Evolutionary conservation across 2,329 filamentous ascomycete genomes (phyloP).

Genomic region (Aspergillus latus): DNA sequence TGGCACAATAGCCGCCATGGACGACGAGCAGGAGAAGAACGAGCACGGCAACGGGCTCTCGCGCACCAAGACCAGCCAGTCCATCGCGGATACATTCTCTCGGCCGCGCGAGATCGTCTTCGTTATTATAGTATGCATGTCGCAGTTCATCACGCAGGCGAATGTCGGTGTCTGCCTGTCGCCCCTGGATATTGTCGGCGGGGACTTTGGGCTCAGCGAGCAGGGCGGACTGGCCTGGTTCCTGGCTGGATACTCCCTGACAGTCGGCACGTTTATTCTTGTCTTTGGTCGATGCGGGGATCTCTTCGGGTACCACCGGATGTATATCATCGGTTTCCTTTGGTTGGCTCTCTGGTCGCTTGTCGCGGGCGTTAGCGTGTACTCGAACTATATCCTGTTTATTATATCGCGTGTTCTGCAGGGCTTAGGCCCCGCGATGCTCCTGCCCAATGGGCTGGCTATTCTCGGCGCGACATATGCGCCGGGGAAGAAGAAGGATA

Average conservation of each 20-base stretch:
- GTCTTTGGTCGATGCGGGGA: slow-evolving; percentile 40
- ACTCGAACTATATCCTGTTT: slow-evolving; percentile 50
- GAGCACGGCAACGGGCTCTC: neutral
- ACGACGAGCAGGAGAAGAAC: neutral
- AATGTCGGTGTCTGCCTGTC: slow-evolving; percentile 52
- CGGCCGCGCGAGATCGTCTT: slow-evolving; percentile 33
- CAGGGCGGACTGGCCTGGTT: slow-evolving; percentile 56
- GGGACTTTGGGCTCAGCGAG: slow-evolving; percentile 47
- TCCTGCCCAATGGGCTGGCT: slow-evolving; percentile 44
- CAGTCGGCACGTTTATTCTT: slow-evolving; percentile 42
- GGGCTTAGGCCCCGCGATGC: slow-evolving; percentile 55
- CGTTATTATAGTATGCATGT: slow-evolving; percentile 36
- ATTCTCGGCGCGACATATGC: slow-evolving; percentile 60
- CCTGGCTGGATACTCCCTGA: slow-evolving; percentile 57
- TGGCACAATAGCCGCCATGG: neutral
- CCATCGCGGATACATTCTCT: slow-evolving; percentile 24
- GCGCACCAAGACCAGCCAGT: slow-evolving; percentile 14
- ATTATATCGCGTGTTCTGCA: slow-evolving; percentile 56
- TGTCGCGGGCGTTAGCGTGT: slow-evolving; percentile 37
- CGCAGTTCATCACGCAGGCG: slow-evolving; percentile 48
- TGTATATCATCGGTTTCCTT: slow-evolving; percentile 36
- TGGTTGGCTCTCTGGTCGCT: slow-evolving; percentile 41
- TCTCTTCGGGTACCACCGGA: slow-evolving; percentile 38
- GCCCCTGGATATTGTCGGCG: slow-evolving; percentile 51
- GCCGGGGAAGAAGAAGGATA: slow-evolving; percentile 58